Evolutionary conservation across 2,329 filamentous ascomycete genomes (phyloP).

Genomic region (Aspergillus spinulosporus): DNA sequence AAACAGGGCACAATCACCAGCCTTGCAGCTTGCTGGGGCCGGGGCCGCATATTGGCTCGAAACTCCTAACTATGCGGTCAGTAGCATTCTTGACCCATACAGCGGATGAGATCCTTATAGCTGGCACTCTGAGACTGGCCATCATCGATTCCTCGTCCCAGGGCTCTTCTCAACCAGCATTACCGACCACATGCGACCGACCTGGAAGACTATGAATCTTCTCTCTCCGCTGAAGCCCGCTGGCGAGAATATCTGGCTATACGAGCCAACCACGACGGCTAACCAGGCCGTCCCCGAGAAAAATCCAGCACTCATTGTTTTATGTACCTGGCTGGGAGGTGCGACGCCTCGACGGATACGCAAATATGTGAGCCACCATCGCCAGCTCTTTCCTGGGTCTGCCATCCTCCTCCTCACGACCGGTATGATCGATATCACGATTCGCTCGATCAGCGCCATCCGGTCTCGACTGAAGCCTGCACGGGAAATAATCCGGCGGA

Average conservation of each 20-base stretch:
- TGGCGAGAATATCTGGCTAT: conserved; percentile 19
- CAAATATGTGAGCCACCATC: conserved; percentile 28
- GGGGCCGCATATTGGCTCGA: neutral
- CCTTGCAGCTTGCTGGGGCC: neutral
- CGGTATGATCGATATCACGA: conserved; percentile 19
- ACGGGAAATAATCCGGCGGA: conserved; percentile 19
- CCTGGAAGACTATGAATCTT: conserved; percentile 2
- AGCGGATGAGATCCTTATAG: neutral
- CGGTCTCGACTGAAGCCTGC: conserved; percentile 23
- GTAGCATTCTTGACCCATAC: neutral
- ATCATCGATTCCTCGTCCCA: neutral
- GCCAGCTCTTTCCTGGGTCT: conserved; percentile 21
- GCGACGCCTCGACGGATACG: conserved; percentile 29
- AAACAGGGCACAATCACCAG: neutral
- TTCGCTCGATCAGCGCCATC: conserved; percentile 21
- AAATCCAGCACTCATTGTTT: conserved; percentile 24
- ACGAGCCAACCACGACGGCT: conserved; percentile 9
- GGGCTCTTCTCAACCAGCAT: neutral
- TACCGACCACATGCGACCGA: neutral
- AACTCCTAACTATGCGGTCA: neutral
- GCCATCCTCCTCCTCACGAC: conserved; percentile 27
- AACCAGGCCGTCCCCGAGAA: neutral
- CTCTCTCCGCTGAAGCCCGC: conserved; percentile 17
- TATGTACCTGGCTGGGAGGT: conserved; percentile 32
- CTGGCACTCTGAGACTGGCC: neutral